Base-by-base conservation (phyloP, 163 green algal genomes). In the Coccomyxa subellipsoidea region DNA sequence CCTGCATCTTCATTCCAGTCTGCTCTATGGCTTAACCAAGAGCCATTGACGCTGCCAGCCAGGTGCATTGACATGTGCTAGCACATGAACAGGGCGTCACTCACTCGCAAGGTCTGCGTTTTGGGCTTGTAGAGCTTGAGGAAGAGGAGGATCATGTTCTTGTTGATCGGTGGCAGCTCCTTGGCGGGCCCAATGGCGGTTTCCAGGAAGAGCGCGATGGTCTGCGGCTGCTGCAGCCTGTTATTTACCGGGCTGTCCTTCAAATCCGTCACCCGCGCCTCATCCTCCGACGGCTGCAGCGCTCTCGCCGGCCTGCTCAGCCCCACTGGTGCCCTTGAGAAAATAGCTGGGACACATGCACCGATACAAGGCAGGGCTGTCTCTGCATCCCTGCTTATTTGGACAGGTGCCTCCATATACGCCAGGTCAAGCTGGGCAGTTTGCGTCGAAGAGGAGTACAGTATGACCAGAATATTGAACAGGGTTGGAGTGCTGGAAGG, bases 51-150 rank as follows among this genome's bases (percentile, higher is more conserved):
- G 4, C 21, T 59, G 47, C 47, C 47, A 59, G 47, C 23, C 47
- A 27, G 2, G 40, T 7, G 47, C n/a, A n/a, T n/a, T n/a, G n/a
- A n/a, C n/a, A n/a, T n/a, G 47, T 59, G 47, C 47, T 18, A 59
- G 47, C 0, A 59, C 6, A 76, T 15, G 69, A 76, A 25, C 31
- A 39, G 69, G 47, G 47, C 47, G 18, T 66, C 66, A 73, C 66
- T 27, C 66, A 73, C 66, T 34, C n/a, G 31, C 66, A 73, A 34
- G 66, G 1, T 36, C 66, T 73, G 29, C n/a, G 66, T 73, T 23
- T 73, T 73, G 66, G 92, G 92, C 81, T 96, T 89, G 81, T 97
- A 99, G 32, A 94, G 84, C 91, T 98, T 97, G 82, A 97, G 85
- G 84, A 97, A 97, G 31, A 97, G 84, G 69, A 97, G 85, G 66